Conservation (phyloP, 1,284 basidiomycete species). For the Pseudozyma pruni region DNA sequence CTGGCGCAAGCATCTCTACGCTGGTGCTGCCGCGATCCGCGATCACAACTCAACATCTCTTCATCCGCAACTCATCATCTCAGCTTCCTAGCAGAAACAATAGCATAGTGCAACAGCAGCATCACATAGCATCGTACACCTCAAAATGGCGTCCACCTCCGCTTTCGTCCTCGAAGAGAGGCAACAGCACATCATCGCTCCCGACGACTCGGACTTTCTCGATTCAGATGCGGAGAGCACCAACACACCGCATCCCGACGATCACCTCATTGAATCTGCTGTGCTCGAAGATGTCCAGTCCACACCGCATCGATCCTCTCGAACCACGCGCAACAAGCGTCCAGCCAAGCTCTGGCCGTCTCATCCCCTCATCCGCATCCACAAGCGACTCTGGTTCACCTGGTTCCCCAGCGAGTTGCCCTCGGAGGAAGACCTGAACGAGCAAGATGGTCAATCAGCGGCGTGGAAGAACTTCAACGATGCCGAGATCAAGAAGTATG, state of each 20-base stretch:
- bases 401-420: conserved; percentile 41
- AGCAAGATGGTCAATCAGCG: conserved; percentile 14
- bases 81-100: background rate
- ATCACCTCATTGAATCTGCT: conserved; percentile 30
- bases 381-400: conserved; percentile 60
- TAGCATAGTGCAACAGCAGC: background rate
- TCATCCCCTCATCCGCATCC: conserved; percentile 57
- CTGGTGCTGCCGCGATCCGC: too few species aligned
- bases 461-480: conserved; percentile 29
- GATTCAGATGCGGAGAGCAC: conserved; percentile 49
- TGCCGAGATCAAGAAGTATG: conserved; percentile 30
- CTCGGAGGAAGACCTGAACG: conserved; percentile 41
- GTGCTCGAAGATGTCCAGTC: conserved; percentile 20
- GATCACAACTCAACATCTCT: too few species aligned
- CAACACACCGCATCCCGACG: conserved; percentile 12
- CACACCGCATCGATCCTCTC: background rate
- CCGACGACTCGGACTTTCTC: conserved; percentile 61
- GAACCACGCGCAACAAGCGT: background rate
- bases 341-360: conserved; percentile 33
- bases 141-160: conserved; percentile 40
- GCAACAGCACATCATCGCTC: conserved; percentile 39
- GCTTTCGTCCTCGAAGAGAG: conserved; percentile 28
- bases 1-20: too few species aligned
- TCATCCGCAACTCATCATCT: background rate
- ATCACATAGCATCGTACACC: background rate